Percentiles rank a stretch among this genome's conserved stretches.
These are phyloP conservation scores for Solanum arcanum DNA, from an alignment of 257 asterid species.

Conservation along the genomic window DNA sequence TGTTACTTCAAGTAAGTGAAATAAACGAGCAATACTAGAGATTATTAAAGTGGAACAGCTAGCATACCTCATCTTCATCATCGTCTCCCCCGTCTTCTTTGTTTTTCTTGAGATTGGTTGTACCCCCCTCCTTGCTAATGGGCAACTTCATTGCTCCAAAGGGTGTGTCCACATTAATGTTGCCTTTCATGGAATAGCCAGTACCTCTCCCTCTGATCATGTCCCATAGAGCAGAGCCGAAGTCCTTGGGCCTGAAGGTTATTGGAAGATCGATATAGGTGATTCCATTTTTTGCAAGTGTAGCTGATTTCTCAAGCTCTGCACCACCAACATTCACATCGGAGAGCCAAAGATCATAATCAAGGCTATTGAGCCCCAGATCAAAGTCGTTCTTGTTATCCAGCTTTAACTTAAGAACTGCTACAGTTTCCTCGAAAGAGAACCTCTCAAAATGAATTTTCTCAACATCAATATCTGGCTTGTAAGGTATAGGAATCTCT, in stretches of 20 bases:
- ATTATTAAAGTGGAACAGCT: neutral
- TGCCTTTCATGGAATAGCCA: conserved; percentile 81
- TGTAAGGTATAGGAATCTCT: conserved; percentile 82
- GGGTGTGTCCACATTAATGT: conserved; percentile 73
- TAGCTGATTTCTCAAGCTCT: conserved; percentile 52
- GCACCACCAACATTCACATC: conserved; percentile 74
- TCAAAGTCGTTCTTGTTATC: conserved; percentile 93
- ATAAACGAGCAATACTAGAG: neutral
- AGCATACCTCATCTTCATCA: conserved; percentile 48
- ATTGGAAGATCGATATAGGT: conserved; percentile 60
- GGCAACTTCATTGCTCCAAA: conserved; percentile 95
- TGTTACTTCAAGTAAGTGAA: neutral
- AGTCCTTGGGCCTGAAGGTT: conserved; percentile 98
- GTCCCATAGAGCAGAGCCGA: conserved; percentile 97
- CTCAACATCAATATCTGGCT: conserved; percentile 75
- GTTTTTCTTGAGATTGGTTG: conserved; percentile 76
- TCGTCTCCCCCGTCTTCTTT: conserved; percentile 76
- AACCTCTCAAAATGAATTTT: conserved; percentile 58
- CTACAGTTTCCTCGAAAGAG: conserved; percentile 85
- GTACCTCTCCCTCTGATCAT: conserved; percentile 96
- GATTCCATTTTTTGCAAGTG: conserved; percentile 57
- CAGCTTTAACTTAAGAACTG: conserved; percentile 73
- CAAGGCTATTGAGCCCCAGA: conserved; percentile 68
- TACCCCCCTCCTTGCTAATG: conserved; percentile 82
- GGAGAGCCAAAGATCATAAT: conserved; percentile 79